Evolutionary conservation across 2,329 filamentous ascomycete species (phyloP).

Genomic region (Diaporthe longicolla): DNA sequence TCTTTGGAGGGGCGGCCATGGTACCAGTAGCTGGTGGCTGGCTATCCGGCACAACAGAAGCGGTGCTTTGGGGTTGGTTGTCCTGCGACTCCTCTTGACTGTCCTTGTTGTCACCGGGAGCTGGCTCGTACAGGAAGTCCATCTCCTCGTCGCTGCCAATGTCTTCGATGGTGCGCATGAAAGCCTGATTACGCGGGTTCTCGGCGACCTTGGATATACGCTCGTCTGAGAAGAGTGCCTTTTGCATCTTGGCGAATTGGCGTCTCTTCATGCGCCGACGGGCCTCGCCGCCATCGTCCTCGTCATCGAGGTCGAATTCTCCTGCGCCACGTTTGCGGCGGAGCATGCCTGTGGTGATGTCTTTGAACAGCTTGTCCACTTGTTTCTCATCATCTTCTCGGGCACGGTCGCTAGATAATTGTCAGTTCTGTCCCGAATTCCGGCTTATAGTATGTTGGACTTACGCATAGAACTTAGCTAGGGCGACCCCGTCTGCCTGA

Average conservation of each 20-base stretch:
- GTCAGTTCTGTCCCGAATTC: slow-evolving; percentile 21
- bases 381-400: slow-evolving; percentile 86
- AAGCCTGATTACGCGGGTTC: slow-evolving; percentile 90
- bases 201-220: slow-evolving; percentile 91
- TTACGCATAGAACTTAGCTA: slow-evolving; percentile 92
- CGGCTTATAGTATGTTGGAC: slow-evolving; percentile 56
- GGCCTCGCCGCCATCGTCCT: slow-evolving; percentile 87
- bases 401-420: slow-evolving; percentile 76
- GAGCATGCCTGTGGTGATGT: slow-evolving; percentile 90
- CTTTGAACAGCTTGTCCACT: slow-evolving; percentile 91
- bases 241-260: slow-evolving; percentile 93
- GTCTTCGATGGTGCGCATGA: slow-evolving; percentile 91
- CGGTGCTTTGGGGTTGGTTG: slow-evolving; percentile 52
- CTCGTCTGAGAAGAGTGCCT: slow-evolving; percentile 88
- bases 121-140: slow-evolving; percentile 73
- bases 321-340: slow-evolving; percentile 82
- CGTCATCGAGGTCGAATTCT: slow-evolving; percentile 89
- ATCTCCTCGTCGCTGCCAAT: slow-evolving; percentile 81
- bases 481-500: slow-evolving; percentile 81
- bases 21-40: slow-evolving; percentile 60
- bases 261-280: slow-evolving; percentile 84
- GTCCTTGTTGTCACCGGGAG: slow-evolving; percentile 55
- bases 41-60: slow-evolving; percentile 62
- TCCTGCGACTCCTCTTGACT: slow-evolving; percentile 54
- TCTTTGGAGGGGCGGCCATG: slow-evolving; percentile 55